Evolutionary conservation across 176 grass and related monocot genomes (phyloP), one percentile per base, ranked within the genome.

Genomic region (Stipa capillata): DNA sequence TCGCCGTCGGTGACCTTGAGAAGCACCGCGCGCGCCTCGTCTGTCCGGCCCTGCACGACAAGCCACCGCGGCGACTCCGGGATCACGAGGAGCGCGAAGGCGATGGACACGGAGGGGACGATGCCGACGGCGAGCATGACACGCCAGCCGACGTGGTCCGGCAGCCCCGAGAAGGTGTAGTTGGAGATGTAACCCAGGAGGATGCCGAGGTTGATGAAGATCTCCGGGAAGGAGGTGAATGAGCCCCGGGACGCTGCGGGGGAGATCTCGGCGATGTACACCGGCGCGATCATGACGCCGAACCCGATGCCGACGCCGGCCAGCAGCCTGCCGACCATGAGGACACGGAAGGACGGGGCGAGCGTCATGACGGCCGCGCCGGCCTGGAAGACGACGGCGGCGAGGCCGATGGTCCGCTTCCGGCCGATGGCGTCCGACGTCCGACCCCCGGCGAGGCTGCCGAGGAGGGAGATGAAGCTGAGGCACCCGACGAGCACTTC

Each of bases 61-160:
- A 97, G 79, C 93, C 93, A 97, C 75, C 93, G 84, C 2, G 93
- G 87, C 4, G 93, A 97, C 70, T 97, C 93, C 18, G 90, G 90
- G 68, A 97, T 97, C 10, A 84, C 80, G 20, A 84, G 40, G 12
- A 97, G 82, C 17, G 81, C 93, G 74, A 88, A 83, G 2, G 74
- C 90, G 43, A 97, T 79, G 75, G 89, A 88, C 32, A 90, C 28
- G 1, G 93, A 93, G 0, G 93, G 90, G 23, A 97, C 45, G 61
- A 92, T 88, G 27, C 90, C 93, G 35, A 82, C 85, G 74, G 79
- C 85, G 76, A 90, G 63, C 89, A 86, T 91, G 21, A 94, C 87
- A 21, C 79, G 87, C 85, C 80, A 94, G 69, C 65, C 88, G 27
- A 97, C 45, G 20, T 82, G 90, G 48, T 88, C 87, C 0, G 93